These are phyloP conservation scores for Marasmius fiardii DNA, from an alignment of 1,284 basidiomycete species.

Conservation along the genomic window DNA sequence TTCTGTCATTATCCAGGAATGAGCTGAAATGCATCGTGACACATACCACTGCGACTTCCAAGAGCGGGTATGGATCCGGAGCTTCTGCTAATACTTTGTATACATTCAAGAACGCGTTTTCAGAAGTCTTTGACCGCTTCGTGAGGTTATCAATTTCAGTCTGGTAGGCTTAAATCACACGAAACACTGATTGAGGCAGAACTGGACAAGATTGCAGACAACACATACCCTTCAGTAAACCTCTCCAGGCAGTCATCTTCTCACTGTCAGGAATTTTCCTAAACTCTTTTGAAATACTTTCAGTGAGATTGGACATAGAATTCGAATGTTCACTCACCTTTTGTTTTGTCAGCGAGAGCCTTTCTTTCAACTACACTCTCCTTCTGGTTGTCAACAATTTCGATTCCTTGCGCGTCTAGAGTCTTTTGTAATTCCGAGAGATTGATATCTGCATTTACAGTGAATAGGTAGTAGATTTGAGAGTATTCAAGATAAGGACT, in stretches of 20 bases:
- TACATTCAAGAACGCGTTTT: slow-evolving; percentile 91
- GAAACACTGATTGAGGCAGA: not conserved
- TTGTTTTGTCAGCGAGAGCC: slow-evolving; percentile 88
- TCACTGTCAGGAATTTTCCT: slow-evolving; percentile 88
- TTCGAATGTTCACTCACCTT: slow-evolving; percentile 51
- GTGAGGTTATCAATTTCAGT: slow-evolving; percentile 94
- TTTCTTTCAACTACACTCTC: slow-evolving; percentile 93
- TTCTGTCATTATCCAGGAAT: not conserved
- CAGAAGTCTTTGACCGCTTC: slow-evolving; percentile 85
- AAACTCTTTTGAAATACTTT: slow-evolving; percentile 73
- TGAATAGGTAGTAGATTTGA: not conserved
- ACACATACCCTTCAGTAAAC: slow-evolving; percentile 73
- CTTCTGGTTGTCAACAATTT: slow-evolving; percentile 97
- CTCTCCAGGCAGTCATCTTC: slow-evolving; percentile 83
- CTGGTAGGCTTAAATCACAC: slow-evolving; percentile 73
- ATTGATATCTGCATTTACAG: slow-evolving; percentile 65
- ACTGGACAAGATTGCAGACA: not conserved
- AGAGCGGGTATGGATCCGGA: slow-evolving; percentile 93
- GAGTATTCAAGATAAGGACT: slow-evolving; percentile 13
- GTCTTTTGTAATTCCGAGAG: slow-evolving; percentile 90
- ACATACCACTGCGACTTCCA: slow-evolving; percentile 85
- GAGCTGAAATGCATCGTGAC: not conserved
- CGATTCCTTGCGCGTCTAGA: slow-evolving; percentile 85
- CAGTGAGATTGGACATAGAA: not conserved
- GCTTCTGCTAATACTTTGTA: slow-evolving; percentile 94